A percentile compares a stretch with the other conserved stretches of the same genome.
phyloP scores from a whole-genome alignment of 768 basidiomycete genomes.

The Dacryopinax primogenitus region DNA sequence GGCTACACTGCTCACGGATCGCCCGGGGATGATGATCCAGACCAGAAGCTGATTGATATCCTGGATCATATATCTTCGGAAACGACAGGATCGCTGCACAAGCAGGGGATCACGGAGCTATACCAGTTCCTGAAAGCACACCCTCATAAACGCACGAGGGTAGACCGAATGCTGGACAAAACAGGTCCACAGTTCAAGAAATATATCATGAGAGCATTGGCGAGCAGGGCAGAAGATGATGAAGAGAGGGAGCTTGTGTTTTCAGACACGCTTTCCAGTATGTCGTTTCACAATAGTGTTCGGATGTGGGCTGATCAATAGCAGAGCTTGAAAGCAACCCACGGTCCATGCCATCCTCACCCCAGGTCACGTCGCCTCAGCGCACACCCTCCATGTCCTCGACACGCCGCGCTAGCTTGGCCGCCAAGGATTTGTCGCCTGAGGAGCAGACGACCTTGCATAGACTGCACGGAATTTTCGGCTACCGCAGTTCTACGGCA shows the following conservation, averaged over 20 bases:
- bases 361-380: neutral
- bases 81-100: slow-evolving; percentile 77
- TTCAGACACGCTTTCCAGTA: slow-evolving; percentile 72
- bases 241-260: slow-evolving; percentile 56
- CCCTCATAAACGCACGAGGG: slow-evolving; percentile 66
- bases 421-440: slow-evolving; percentile 21
- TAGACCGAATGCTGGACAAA: slow-evolving; percentile 78
- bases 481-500: slow-evolving; percentile 35
- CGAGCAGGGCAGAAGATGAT: slow-evolving; percentile 77
- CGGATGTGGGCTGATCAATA: neutral
- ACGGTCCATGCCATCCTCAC: neutral
- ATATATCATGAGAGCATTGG: slow-evolving; percentile 78
- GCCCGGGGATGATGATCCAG: slow-evolving; percentile 60
- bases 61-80: slow-evolving; percentile 80
- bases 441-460: slow-evolving; percentile 54
- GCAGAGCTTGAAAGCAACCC: neutral
- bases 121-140: slow-evolving; percentile 87
- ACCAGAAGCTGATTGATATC: slow-evolving; percentile 66
- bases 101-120: slow-evolving; percentile 87
- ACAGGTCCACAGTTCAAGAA: slow-evolving; percentile 84
- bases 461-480: slow-evolving; percentile 66
- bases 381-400: neutral
- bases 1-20: slow-evolving; percentile 32
- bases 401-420: neutral
- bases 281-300: slow-evolving; percentile 22